Base-by-base conservation (phyloP, 129 eudicot species). In the Deinandra increscens region DNA sequence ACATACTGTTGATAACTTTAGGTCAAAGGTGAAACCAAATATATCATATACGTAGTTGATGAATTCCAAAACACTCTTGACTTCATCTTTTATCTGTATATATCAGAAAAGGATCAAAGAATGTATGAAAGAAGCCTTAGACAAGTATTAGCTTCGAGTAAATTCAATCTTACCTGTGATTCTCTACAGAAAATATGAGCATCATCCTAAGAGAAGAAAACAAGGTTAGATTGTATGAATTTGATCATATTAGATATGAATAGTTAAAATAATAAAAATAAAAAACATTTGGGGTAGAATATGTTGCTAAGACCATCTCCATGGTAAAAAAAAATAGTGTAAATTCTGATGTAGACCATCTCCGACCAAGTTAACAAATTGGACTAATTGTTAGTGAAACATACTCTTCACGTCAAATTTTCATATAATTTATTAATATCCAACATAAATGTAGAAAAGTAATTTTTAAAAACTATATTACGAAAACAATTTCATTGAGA, bases 181-280 rank as follows among this genome's bases (percentile, higher is more conserved):
- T 93, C 95, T 83, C 97, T 83, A 81, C 99, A 93, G 83, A 93
- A 93, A 72, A 93, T 93, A 79, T 93, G 99, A 7, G 99, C 99
- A 83, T 93, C 99, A 77, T 93, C 99, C 99, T 93, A 83, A 22
- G 3, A 73, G 41, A 51, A 48, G 20, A 63, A 15, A 22, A 8
- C 9, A 64, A 4, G 23, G 72, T 70, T 23, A 79, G 81, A 74
- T 51, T 37, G 17, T 9, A n/a, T 41, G 29, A 39, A 10, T 23
- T 26, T 26, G 31, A 26, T 26, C 31, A 26, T 4, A 42, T 23
- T 31, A 39, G 11, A 36, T 8, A 45, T n/a, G n/a, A 3, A 49
- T 17, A 48, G 7, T 23, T 44, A 17, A 19, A 51, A 18, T 53
- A 53, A 53, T 44, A 17, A 19, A 51, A 18, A 19, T 19, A 53